A percentile compares a stretch with the other conserved stretches of the same genome.
These are phyloP conservation scores for Ananas comosus DNA, from an alignment of 176 grass and related monocot genomes.

Conservation along the genomic window DNA sequence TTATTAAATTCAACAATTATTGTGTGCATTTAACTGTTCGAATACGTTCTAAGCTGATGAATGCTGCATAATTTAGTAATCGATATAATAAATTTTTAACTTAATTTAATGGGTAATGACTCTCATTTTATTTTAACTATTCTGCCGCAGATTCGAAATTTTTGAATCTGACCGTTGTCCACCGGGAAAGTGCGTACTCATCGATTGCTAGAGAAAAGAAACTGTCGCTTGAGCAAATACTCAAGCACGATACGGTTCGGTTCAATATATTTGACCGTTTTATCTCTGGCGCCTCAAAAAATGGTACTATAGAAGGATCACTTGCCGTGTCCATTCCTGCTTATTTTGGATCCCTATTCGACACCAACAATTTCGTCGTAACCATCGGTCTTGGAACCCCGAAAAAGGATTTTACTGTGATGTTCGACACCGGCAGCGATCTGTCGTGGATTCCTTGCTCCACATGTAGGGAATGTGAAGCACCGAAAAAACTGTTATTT, in stretches of 20 bases:
- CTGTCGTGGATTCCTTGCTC: slow-evolving; percentile 83
- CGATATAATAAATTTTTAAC: neutral
- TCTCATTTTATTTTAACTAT: neutral
- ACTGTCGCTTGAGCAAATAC: slow-evolving; percentile 28
- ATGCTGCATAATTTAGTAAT: too few species aligned
- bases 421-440: slow-evolving; percentile 88
- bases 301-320: neutral
- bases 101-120: too few species aligned
- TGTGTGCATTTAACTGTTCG: too few species aligned
- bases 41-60: too few species aligned
- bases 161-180: slow-evolving; percentile 33
- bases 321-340: slow-evolving; percentile 43
- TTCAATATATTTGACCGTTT: slow-evolving; percentile 38
- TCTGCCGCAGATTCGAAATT: slow-evolving; percentile 1
- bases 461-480: slow-evolving; percentile 50
- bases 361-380: slow-evolving; percentile 65
- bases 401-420: slow-evolving; percentile 23
- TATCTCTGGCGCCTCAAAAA: slow-evolving; percentile 2
- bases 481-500: slow-evolving; percentile 64
- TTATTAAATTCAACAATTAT: too few species aligned
- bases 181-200: slow-evolving; percentile 64
- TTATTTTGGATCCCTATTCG: slow-evolving; percentile 29
- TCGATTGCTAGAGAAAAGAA: slow-evolving; percentile 2
- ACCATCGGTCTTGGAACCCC: slow-evolving; percentile 66
- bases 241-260: slow-evolving; percentile 44